Percentiles rank a stretch among this genome's conserved stretches.
Conservation (phyloP, 1,284 basidiomycete genomes). For the Boletus semigastroideus region DNA sequence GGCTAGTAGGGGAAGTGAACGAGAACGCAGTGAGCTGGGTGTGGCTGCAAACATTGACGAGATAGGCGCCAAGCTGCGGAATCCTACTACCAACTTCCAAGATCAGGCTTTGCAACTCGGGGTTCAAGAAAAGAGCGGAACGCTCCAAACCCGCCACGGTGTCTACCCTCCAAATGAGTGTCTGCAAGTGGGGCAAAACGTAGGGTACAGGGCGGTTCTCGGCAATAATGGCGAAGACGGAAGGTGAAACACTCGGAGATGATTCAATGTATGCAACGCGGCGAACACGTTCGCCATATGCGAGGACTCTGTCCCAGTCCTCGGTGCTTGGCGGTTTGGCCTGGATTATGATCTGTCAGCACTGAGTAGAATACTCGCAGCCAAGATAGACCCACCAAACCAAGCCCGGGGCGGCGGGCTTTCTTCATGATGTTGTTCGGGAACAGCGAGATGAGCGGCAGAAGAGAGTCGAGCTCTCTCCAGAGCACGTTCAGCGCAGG, state of each 20-base stretch:
- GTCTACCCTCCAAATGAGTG: slow-evolving; percentile 70
- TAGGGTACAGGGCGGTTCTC: slow-evolving; percentile 58
- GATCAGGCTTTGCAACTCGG: slow-evolving; percentile 55
- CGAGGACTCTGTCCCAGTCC: slow-evolving; percentile 66
- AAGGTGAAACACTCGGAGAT: slow-evolving; percentile 57
- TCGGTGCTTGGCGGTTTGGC: slow-evolving; percentile 56
- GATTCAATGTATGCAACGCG: slow-evolving; percentile 68
- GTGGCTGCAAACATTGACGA: slow-evolving; percentile 58
- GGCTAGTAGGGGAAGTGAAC: slow-evolving; percentile 61
- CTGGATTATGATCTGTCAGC: slow-evolving; percentile 36
- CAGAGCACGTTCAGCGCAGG: slow-evolving; percentile 72
- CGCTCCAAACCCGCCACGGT: slow-evolving; percentile 62
- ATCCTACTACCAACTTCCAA: slow-evolving; percentile 60
- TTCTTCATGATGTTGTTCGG: slow-evolving; percentile 65
- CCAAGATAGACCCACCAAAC: slow-evolving; percentile 62
- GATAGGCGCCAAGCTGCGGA: slow-evolving; percentile 58
- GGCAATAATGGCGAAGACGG: slow-evolving; percentile 64
- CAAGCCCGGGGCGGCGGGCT: slow-evolving; percentile 65
- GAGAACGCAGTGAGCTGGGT: slow-evolving; percentile 64
- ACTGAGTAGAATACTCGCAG: slow-evolving; percentile 7
- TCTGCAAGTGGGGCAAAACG: slow-evolving; percentile 66
- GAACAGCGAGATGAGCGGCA: slow-evolving; percentile 69
- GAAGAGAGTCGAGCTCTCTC: slow-evolving; percentile 73
- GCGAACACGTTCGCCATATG: slow-evolving; percentile 63
- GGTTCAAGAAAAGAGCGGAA: slow-evolving; percentile 60